These are phyloP conservation scores for Xylariaceae sp. DNA, from an alignment of 2,329 filamentous ascomycete species.

Conservation along the genomic window DNA sequence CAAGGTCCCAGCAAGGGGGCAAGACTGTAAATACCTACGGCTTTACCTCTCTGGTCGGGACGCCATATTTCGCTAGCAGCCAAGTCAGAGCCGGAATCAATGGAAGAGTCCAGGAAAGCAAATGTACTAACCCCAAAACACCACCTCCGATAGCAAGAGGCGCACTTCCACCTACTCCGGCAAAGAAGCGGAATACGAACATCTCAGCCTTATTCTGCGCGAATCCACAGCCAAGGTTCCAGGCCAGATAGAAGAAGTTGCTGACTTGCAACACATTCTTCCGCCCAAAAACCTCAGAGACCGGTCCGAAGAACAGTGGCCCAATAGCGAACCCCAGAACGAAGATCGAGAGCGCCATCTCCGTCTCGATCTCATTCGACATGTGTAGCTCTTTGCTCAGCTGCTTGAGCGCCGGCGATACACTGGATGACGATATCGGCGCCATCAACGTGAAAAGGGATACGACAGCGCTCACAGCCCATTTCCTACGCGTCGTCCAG, in stretches of 20 bases:
- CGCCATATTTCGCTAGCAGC: slow-evolving; percentile 43
- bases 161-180: slow-evolving; percentile 10
- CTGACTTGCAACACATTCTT: slow-evolving; percentile 48
- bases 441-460: slow-evolving; percentile 59
- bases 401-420: slow-evolving; percentile 39
- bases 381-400: slow-evolving; percentile 42
- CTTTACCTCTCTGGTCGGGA: slow-evolving; percentile 55
- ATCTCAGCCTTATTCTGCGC: slow-evolving; percentile 4
- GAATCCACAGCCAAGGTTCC: slow-evolving; percentile 12
- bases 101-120: not conserved
- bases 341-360: slow-evolving; percentile 56
- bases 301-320: slow-evolving; percentile 49
- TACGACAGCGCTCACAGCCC: slow-evolving; percentile 51
- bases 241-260: slow-evolving; percentile 35
- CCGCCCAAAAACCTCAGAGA: slow-evolving; percentile 61
- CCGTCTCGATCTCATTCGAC: slow-evolving; percentile 33
- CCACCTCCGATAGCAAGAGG: slow-evolving; percentile 1
- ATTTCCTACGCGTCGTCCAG: slow-evolving; percentile 51
- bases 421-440: slow-evolving; percentile 57
- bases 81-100: slow-evolving; percentile 4
- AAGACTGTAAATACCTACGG: slow-evolving; percentile 55
- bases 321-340: slow-evolving; percentile 53
- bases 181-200: slow-evolving; percentile 8
- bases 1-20: slow-evolving; percentile 62
- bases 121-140: not conserved